Conservation (phyloP, 140 eudicot genomes). For the Anethum foeniculum region DNA sequence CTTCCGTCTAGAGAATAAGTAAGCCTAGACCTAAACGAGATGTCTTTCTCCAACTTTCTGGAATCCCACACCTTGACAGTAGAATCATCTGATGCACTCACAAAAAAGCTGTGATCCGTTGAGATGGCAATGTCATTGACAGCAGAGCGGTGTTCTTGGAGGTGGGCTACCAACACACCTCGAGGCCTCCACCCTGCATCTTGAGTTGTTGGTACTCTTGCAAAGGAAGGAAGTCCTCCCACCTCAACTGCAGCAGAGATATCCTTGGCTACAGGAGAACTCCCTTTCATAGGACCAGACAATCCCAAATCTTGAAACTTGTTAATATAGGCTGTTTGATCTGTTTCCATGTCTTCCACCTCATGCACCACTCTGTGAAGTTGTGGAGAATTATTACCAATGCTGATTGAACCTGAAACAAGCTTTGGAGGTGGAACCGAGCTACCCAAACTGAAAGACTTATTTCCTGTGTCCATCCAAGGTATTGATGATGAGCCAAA, state of each 20-base stretch:
- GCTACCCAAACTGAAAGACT: conserved; percentile 52
- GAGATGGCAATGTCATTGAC: conserved; percentile 85
- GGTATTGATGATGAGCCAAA: conserved; percentile 52
- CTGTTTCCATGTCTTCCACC: conserved; percentile 69
- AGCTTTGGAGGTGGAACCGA: conserved; percentile 49
- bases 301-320: conserved; percentile 64
- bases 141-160: conserved; percentile 90
- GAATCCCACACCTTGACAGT: conserved; percentile 97
- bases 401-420: conserved; percentile 51
- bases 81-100: conserved; percentile 95
- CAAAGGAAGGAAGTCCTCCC: conserved; percentile 38
- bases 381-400: conserved; percentile 46
- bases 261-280: conserved; percentile 30
- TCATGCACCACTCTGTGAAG: conserved; percentile 94
- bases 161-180: conserved; percentile 94
- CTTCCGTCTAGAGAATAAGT: conserved; percentile 84
- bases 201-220: conserved; percentile 45
- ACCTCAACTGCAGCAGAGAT: conserved; percentile 41
- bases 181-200: conserved; percentile 99
- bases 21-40: conserved; percentile 81
- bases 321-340: conserved; percentile 50
- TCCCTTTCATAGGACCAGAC: conserved; percentile 45
- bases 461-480: conserved; percentile 48
- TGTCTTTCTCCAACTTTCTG: conserved; percentile 83
- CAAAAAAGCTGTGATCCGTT: conserved; percentile 73